Base-by-base conservation (phyloP, 139 green algal species). In the Chlamydomonas sp. region DNA sequence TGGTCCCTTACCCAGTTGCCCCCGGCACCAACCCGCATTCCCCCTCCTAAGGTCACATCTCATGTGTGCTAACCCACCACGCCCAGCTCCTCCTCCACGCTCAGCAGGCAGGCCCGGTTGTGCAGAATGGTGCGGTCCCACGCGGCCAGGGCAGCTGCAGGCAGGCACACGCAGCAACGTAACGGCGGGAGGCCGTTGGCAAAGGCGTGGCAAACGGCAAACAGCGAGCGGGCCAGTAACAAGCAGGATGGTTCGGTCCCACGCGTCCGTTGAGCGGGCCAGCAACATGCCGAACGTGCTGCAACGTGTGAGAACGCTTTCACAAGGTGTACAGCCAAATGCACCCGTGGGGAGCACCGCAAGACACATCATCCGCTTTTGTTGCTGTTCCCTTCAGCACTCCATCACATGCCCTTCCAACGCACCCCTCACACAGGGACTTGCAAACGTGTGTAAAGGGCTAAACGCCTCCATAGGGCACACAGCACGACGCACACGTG, bases 61-160 rank as follows among this genome's bases (percentile, higher is more conserved):
- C 31, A 49, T 49, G 31, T 49, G 31, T 49, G 31, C 67, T 3
- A 16, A 79, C 81, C 6, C n/a, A 86, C 82, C 82, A 86, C 82
- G 63, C 82, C 82, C 67, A 93, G 81, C 71, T 89, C 88, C 20
- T 79, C 88, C 91, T 99, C 96, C 69, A 98, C 91, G 10, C 93
- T 91, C 31, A 99, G 90, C 85, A 99, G 93, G 59, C 90, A 79
- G 18, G 93, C 91, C 79, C 96, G 92, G 90, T 98, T 98, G 61
- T 84, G 77, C 58, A 98, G 94, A 76, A 99, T 98, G 80, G 91
- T 87, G 16, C 88, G 88, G 92, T 99, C 96, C 96, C 96, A 99
- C 7, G 95, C 92, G 8, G 93, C 90, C 79, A 98, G 92, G 3
- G 91, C 91, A 66, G 93, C 93, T 92, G 90, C 77, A 57, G 20